These are phyloP conservation scores for Thymus quinquecostatus DNA, from an alignment of 257 asterid genomes.

Conservation along the genomic window DNA sequence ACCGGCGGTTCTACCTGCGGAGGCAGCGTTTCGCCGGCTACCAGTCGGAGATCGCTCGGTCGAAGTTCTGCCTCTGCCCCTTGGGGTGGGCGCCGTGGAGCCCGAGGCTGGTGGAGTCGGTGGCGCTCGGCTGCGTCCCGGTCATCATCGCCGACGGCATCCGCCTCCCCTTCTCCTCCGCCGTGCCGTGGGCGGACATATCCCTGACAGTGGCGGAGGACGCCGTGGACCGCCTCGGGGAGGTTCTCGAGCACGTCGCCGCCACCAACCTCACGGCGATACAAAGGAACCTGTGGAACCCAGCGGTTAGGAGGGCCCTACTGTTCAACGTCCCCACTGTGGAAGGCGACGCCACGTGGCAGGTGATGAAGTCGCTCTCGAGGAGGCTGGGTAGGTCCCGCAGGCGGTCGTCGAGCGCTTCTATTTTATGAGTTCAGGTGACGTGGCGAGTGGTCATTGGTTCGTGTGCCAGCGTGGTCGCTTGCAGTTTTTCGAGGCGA, in stretches of 20 bases:
- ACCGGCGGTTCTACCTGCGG: slow-evolving; percentile 63
- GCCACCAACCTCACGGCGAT: slow-evolving; percentile 62
- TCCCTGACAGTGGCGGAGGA: slow-evolving; percentile 77
- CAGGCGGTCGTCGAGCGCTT: slow-evolving; percentile 41
- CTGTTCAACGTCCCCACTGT: slow-evolving; percentile 51
- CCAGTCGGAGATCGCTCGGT: slow-evolving; percentile 74
- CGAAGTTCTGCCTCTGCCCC: slow-evolving; percentile 83
- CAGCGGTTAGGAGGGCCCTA: slow-evolving; percentile 48
- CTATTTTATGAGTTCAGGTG: background rate
- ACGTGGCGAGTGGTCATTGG: slow-evolving; percentile 27
- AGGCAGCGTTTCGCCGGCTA: slow-evolving; percentile 67
- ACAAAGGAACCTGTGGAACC: slow-evolving; percentile 65
- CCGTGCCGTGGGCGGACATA: slow-evolving; percentile 74
- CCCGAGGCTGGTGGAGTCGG: slow-evolving; percentile 82
- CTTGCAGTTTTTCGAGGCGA: slow-evolving; percentile 8
- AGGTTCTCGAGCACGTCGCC: slow-evolving; percentile 67
- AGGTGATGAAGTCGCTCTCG: slow-evolving; percentile 48
- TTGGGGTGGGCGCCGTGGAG: slow-evolving; percentile 99
- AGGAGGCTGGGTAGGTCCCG: slow-evolving; percentile 51
- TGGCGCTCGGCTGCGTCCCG: slow-evolving; percentile 81
- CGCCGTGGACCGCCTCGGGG: slow-evolving; percentile 62
- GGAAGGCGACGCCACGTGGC: slow-evolving; percentile 88
- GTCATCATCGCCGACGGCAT: slow-evolving; percentile 83
- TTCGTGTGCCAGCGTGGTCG: slow-evolving; percentile 15
- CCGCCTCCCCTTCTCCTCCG: slow-evolving; percentile 64